Conservation (phyloP, 2,329 filamentous ascomycete genomes). For the Penicillium sp. region DNA sequence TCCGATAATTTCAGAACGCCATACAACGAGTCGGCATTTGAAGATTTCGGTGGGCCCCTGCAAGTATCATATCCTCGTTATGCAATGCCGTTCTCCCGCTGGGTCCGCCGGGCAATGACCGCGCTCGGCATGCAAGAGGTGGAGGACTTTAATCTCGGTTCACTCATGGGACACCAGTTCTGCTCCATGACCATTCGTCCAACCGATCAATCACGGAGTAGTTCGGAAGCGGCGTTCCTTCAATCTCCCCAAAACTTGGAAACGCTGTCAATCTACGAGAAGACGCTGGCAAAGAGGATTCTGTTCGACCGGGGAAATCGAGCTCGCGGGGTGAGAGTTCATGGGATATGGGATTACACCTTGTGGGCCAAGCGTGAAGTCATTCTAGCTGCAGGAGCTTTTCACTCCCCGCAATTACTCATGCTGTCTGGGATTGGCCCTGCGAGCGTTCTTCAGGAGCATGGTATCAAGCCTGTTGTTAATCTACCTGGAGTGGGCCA, state of each 20-base stretch:
- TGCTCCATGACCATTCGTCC: slow-evolving; percentile 54
- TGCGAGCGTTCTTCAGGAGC: slow-evolving; percentile 23
- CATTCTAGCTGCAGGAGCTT: slow-evolving; percentile 56
- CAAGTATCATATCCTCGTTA: slow-evolving; percentile 50
- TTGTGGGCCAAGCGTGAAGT: slow-evolving; percentile 56
- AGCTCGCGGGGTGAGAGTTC: slow-evolving; percentile 53
- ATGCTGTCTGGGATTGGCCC: slow-evolving; percentile 58
- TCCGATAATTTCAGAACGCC: slow-evolving; percentile 28
- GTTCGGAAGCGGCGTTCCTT: slow-evolving; percentile 49
- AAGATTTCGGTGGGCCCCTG: slow-evolving; percentile 40
- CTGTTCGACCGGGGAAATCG: slow-evolving; percentile 54
- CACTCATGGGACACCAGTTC: slow-evolving; percentile 47
- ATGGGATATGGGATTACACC: slow-evolving; percentile 43
- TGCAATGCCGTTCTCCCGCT: slow-evolving; percentile 45
- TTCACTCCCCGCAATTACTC: slow-evolving; percentile 59
- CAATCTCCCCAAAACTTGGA: slow-evolving; percentile 16
- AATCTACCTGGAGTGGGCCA: slow-evolving; percentile 43
- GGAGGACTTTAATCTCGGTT: slow-evolving; percentile 50
- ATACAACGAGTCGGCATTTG: slow-evolving; percentile 37
- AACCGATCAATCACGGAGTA: slow-evolving; percentile 53
- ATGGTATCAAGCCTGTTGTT: slow-evolving; percentile 33
- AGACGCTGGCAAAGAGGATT: slow-evolving; percentile 52
- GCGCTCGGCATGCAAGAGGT: slow-evolving; percentile 46
- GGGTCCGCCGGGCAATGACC: slow-evolving; percentile 43
- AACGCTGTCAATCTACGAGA: slow-evolving; percentile 49